These are phyloP conservation scores for Paramyrothecium roridum DNA, from an alignment of 2,329 filamentous ascomycete genomes.

Conservation along the genomic window DNA sequence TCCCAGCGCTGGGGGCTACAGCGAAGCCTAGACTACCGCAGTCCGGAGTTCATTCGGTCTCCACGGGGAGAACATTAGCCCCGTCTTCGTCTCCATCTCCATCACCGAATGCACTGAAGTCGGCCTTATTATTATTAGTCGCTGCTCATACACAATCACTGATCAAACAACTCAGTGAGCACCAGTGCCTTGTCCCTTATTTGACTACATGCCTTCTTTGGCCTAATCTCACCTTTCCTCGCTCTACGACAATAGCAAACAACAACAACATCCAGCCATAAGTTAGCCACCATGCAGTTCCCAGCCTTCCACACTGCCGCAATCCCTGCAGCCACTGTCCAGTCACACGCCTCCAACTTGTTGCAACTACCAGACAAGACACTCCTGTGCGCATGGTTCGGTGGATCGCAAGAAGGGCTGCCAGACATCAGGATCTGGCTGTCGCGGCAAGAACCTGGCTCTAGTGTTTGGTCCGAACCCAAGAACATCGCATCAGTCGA, in stretches of 20 bases:
- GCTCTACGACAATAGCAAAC: too few relatives aligned
- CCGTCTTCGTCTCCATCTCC: too few relatives aligned
- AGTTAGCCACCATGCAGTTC: neutral
- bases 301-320: conserved; percentile 7
- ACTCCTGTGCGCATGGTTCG: conserved; percentile 41
- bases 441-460: conserved; percentile 27
- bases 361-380: conserved; percentile 35
- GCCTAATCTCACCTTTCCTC: neutral
- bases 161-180: too few relatives aligned
- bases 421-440: conserved; percentile 41
- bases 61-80: too few relatives aligned
- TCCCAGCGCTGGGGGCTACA: too few relatives aligned
- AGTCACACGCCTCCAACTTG: conserved; percentile 43
- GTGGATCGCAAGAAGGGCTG: conserved; percentile 40
- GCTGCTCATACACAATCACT: too few relatives aligned
- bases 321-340: conserved; percentile 35
- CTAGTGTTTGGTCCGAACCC: conserved; percentile 26
- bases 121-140: too few relatives aligned
- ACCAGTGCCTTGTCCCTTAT: neutral
- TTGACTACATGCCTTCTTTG: neutral
- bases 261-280: neutral
- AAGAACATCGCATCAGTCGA: conserved; percentile 33
- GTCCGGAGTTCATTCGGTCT: neutral
- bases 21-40: neutral
- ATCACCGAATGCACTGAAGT: too few relatives aligned